phyloP scores from a whole-genome alignment of 2,329 filamentous ascomycete genomes.

The Aspergillus cejpii region DNA sequence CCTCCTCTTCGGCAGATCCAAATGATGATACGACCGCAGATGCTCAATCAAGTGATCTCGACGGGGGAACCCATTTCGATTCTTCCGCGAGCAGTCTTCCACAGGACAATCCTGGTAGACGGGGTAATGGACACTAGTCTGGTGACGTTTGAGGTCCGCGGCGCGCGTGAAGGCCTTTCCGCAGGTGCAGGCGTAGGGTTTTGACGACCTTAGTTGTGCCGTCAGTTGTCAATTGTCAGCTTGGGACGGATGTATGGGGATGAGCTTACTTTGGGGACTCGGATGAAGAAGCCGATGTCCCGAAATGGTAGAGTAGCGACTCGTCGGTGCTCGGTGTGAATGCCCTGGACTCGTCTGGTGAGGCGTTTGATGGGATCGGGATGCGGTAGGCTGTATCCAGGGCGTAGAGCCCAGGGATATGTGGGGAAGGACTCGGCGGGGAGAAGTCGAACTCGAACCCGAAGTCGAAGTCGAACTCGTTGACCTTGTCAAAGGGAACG shows the following conservation, averaged over 20 bases:
- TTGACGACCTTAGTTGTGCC: slow-evolving; percentile 18
- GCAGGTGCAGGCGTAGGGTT: slow-evolving; percentile 32
- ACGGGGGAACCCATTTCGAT: slow-evolving; percentile 48
- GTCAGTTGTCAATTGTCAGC: no score
- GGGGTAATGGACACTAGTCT: slow-evolving; percentile 43
- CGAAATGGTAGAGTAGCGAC: slow-evolving; percentile 7
- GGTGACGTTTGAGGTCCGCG: slow-evolving; percentile 47
- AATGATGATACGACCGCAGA: slow-evolving; percentile 49
- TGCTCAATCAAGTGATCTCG: slow-evolving; percentile 55
- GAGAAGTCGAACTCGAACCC: no score
- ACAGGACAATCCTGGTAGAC: slow-evolving; percentile 41
- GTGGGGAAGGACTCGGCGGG: neutral
- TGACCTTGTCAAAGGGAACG: slow-evolving; percentile 1
- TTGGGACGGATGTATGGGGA: no score
- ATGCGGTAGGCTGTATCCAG: neutral
- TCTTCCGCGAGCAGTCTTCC: slow-evolving; percentile 42
- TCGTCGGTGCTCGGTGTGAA: slow-evolving; percentile 3
- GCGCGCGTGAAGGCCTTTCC: slow-evolving; percentile 41
- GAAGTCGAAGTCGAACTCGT: no score
- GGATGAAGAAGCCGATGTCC: slow-evolving; percentile 4
- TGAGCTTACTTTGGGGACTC: slow-evolving; percentile 23
- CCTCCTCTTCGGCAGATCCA: slow-evolving; percentile 40
- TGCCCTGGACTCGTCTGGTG: slow-evolving; percentile 4
- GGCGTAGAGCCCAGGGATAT: neutral
- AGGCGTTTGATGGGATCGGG: slow-evolving; percentile 6